phyloP scores from a whole-genome alignment of 192 early-diverging fungal species.

The Phlyctochytrium arcticum region DNA sequence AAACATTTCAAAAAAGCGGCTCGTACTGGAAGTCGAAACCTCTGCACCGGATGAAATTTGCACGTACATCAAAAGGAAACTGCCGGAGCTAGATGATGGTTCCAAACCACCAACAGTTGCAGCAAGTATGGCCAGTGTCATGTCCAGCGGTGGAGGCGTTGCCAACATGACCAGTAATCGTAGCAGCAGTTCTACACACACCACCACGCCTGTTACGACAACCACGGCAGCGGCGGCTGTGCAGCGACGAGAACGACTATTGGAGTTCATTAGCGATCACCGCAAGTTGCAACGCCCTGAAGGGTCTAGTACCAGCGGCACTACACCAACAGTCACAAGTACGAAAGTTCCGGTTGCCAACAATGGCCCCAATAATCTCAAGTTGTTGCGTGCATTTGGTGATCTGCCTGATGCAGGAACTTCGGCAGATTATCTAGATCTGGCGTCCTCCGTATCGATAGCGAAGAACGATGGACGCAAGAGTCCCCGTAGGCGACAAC shows the following conservation, averaged over 20 bases:
- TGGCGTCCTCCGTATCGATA: conserved; percentile 34
- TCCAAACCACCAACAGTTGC: too few species aligned
- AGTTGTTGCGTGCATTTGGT: conserved; percentile 3
- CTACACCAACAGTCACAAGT: background rate
- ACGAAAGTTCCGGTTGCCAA: too few species aligned
- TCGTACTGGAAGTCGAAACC: conserved; percentile 39
- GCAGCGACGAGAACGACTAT: conserved; percentile 39
- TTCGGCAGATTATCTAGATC: conserved; percentile 47
- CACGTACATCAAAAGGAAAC: conserved; percentile 34
- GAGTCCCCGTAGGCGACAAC: conserved; percentile 31
- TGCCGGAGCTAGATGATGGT: too few species aligned
- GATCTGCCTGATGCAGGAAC: background rate
- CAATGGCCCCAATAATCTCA: background rate
- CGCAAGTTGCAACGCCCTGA: conserved; percentile 23
- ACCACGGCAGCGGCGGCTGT: conserved; percentile 4
- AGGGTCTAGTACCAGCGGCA: background rate
- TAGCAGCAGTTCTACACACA: too few species aligned
- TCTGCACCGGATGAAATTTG: conserved; percentile 47
- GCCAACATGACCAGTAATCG: too few species aligned
- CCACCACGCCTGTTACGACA: conserved; percentile 17
- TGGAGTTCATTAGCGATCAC: conserved; percentile 44
- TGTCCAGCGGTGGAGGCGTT: too few species aligned
- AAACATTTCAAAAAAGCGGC: conserved; percentile 66
- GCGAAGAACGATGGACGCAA: conserved; percentile 18
- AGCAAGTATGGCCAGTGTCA: too few species aligned